Conservation (phyloP, 352 stramenopile species). For the Pythium graminicola region DNA sequence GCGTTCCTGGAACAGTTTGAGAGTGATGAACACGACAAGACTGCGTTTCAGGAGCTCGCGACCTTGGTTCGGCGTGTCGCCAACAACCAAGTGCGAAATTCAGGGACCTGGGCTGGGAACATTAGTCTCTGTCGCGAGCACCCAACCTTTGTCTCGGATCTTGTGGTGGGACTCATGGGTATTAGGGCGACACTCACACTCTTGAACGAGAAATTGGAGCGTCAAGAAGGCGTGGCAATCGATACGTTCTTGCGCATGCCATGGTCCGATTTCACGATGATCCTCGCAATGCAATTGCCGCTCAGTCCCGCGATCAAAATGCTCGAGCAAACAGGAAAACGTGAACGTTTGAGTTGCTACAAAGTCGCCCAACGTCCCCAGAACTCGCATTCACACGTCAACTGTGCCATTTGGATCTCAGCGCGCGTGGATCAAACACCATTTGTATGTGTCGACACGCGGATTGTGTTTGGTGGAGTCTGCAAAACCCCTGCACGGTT, state of each 20-base stretch:
- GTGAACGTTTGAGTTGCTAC: constrained; percentile 29
- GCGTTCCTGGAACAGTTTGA: constrained; percentile 17
- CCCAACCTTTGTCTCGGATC: constrained; percentile 46
- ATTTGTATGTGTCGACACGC: constrained; percentile 14
- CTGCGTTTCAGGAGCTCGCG: constrained; percentile 27
- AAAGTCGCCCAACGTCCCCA: constrained; percentile 44
- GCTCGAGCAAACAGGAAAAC: not conserved
- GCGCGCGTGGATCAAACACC: constrained; percentile 9
- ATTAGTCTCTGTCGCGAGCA: constrained; percentile 37
- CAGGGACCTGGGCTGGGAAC: constrained; percentile 24
- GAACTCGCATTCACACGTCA: constrained; percentile 56
- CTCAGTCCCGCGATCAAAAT: not conserved
- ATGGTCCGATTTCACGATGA: constrained; percentile 18
- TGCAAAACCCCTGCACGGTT: constrained; percentile 23
- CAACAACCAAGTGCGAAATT: constrained; percentile 57
- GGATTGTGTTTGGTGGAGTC: constrained; percentile 36
- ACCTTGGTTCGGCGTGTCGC: constrained; percentile 37
- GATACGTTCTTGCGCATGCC: constrained; percentile 24
- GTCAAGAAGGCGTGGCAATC: constrained; percentile 16
- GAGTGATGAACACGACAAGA: constrained; percentile 7
- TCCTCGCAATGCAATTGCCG: constrained; percentile 28
- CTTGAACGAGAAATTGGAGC: constrained; percentile 15
- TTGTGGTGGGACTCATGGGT: constrained; percentile 31
- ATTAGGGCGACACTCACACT: constrained; percentile 31
- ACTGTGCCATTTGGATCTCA: constrained; percentile 33